A percentile compares a stretch with the other conserved stretches of the same genome.
Conservation (phyloP, 768 basidiomycete species). For the Tricholoma flavovirens region DNA sequence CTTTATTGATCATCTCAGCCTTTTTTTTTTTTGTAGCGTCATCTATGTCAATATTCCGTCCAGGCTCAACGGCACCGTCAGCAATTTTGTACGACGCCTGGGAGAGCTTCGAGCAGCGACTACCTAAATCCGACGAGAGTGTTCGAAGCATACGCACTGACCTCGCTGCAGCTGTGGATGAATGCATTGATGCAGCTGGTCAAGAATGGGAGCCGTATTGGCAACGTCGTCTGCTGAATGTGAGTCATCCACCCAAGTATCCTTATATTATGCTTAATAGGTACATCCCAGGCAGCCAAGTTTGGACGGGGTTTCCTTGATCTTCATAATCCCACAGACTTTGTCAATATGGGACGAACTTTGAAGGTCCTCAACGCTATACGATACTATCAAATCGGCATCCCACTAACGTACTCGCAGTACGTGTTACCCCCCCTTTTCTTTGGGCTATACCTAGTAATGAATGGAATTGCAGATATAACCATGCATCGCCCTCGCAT, state of each 20-base stretch:
- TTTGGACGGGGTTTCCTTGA: conserved; percentile 94
- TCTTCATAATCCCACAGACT: conserved; percentile 86
- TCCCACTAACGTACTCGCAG: conserved; percentile 91
- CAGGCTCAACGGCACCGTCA: conserved; percentile 87
- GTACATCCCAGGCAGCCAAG: conserved; percentile 72
- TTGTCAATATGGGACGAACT: conserved; percentile 87
- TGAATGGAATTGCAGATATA: conserved; percentile 52
- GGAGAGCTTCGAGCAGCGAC: conserved; percentile 73
- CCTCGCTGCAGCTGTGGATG: conserved; percentile 50
- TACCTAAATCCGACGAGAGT: conserved; percentile 90
- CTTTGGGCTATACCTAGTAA: conserved; percentile 1
- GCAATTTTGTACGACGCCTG: conserved; percentile 92
- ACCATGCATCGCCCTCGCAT: conserved; percentile 70
- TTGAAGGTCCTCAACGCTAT: conserved; percentile 94
- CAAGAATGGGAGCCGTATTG: conserved; percentile 87
- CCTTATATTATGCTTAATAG: neutral
- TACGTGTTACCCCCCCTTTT: conserved; percentile 32
- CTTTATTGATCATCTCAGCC: neutral
- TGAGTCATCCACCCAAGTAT: conserved; percentile 28
- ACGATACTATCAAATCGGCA: conserved; percentile 85
- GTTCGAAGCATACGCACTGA: conserved; percentile 82
- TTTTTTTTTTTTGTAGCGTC: conserved; percentile 46
- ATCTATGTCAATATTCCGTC: conserved; percentile 78
- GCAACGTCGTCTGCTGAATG: conserved; percentile 83
- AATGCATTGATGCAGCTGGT: conserved; percentile 91